Conservation (phyloP, 441 rosid species). For the Mallotus japonicus region DNA sequence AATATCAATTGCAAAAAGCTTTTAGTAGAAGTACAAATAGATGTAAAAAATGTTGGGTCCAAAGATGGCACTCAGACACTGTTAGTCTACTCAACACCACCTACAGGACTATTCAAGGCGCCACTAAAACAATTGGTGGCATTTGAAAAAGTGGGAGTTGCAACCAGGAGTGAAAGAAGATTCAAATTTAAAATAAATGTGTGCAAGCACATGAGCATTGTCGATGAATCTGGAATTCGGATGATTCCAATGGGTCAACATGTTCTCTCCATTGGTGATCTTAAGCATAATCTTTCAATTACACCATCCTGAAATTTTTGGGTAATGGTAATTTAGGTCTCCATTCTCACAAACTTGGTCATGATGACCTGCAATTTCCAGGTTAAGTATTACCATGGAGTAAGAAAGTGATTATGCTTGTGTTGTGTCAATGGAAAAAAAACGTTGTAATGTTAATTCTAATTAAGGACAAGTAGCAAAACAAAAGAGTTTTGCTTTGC, state of each 20-base stretch:
- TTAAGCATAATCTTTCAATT: slow-evolving; percentile 26
- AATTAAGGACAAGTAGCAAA: too few relatives aligned
- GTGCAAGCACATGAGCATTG: slow-evolving; percentile 79
- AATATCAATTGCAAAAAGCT: slow-evolving; percentile 58
- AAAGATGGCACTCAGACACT: slow-evolving; percentile 63
- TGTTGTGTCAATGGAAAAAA: too few relatives aligned
- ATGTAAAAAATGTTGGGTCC: slow-evolving; percentile 60
- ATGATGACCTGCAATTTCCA: too few relatives aligned
- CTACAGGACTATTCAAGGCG: slow-evolving; percentile 58
- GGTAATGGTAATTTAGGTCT: too few relatives aligned
- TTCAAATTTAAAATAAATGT: slow-evolving; percentile 64
- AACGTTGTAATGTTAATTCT: too few relatives aligned
- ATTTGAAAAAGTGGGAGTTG: slow-evolving; percentile 56
- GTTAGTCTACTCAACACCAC: slow-evolving; percentile 65
- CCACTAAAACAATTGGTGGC: slow-evolving; percentile 74
- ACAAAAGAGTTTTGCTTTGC: too few relatives aligned
- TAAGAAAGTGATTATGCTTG: too few relatives aligned
- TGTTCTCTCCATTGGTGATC: slow-evolving; percentile 61
- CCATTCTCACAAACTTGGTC: too few relatives aligned
- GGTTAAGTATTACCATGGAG: too few relatives aligned
- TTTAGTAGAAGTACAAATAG: slow-evolving; percentile 48
- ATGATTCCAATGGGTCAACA: slow-evolving; percentile 84
- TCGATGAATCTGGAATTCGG: slow-evolving; percentile 73
- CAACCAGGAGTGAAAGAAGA: slow-evolving; percentile 44
- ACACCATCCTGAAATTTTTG: too few relatives aligned